Evolutionary conservation across 352 stramenopile genomes (phyloP).

Genomic region (Globisporangium yorkense): DNA sequence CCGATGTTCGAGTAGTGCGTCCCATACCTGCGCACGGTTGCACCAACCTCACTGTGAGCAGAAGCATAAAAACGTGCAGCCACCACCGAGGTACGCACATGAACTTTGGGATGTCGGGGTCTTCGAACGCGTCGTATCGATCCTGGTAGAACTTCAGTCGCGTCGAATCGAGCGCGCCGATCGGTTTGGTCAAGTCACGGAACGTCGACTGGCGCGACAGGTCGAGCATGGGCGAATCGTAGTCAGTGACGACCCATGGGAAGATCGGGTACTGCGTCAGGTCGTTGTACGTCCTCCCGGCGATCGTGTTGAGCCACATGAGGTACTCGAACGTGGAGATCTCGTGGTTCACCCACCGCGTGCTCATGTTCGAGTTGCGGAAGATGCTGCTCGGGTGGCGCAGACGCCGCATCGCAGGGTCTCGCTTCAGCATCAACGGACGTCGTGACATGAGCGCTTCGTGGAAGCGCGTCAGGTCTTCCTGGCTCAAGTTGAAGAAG

Average conservation of each 20-base stretch:
- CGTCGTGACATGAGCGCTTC: conserved; percentile 53
- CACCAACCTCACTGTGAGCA: not conserved
- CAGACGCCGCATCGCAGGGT: conserved; percentile 69
- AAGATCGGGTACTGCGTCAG: conserved; percentile 96
- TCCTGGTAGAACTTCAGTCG: conserved; percentile 93
- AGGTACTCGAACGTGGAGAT: conserved; percentile 97
- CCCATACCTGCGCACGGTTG: conserved; percentile 51
- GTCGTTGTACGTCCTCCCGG: conserved; percentile 88
- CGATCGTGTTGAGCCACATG: conserved; percentile 90
- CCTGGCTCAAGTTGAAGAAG: conserved; percentile 68
- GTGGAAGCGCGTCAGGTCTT: conserved; percentile 56
- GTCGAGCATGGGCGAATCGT: conserved; percentile 69
- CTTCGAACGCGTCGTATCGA: conserved; percentile 89
- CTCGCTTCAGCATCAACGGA: conserved; percentile 55
- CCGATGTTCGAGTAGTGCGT: conserved; percentile 90
- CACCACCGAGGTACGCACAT: conserved; percentile 36
- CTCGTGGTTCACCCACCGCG: conserved; percentile 73
- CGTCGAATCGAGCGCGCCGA: conserved; percentile 94
- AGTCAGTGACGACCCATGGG: conserved; percentile 88
- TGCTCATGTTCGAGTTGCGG: conserved; percentile 64
- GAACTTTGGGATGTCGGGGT: conserved; percentile 85
- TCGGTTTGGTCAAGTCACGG: conserved; percentile 95
- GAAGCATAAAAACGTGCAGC: not conserved
- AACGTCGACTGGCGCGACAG: conserved; percentile 77
- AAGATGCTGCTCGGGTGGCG: conserved; percentile 80